These are phyloP conservation scores for Choiromyces venosus DNA, from an alignment of 495 filamentous ascomycete genomes.

Conservation along the genomic window DNA sequence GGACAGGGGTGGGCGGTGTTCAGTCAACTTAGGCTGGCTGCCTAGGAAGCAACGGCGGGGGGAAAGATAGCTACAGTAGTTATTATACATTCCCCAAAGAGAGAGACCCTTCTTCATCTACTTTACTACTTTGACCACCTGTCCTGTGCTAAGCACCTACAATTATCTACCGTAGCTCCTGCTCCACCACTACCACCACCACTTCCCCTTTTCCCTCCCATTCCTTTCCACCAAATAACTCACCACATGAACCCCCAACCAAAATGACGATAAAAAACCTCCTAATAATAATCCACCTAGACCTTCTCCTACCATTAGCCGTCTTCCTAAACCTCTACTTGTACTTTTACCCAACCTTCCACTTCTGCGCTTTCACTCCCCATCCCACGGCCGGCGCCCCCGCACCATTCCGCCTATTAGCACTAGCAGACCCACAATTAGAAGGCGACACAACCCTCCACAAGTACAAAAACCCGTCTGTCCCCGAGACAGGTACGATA, in stretches of 20 bases:
- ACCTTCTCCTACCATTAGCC: constrained; percentile 63
- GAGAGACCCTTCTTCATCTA: not conserved
- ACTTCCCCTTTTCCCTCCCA: not conserved
- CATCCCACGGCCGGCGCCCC: constrained; percentile 45
- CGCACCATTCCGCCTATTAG: constrained; percentile 79
- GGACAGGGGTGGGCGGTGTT: not conserved
- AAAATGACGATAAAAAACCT: constrained; percentile 45
- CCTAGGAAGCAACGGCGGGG: not conserved
- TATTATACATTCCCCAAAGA: too few relatives aligned
- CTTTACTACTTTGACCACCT: not conserved
- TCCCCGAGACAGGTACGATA: constrained; percentile 17
- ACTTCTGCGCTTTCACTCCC: constrained; percentile 73
- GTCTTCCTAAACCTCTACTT: constrained; percentile 66
- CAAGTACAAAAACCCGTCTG: constrained; percentile 40
- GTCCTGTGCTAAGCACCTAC: too few relatives aligned
- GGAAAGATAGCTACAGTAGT: too few relatives aligned
- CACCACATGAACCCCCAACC: constrained; percentile 5
- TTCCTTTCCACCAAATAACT: not conserved
- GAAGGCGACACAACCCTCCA: constrained; percentile 83
- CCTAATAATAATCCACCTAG: constrained; percentile 39
- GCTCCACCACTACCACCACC: not conserved
- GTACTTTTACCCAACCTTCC: constrained; percentile 81
- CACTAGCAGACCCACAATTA: constrained; percentile 88
- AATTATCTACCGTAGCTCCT: too few relatives aligned
- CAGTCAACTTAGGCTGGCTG: not conserved